These are phyloP conservation scores for Articulospora tetracladia DNA, from an alignment of 495 filamentous ascomycete species.

Conservation along the genomic window DNA sequence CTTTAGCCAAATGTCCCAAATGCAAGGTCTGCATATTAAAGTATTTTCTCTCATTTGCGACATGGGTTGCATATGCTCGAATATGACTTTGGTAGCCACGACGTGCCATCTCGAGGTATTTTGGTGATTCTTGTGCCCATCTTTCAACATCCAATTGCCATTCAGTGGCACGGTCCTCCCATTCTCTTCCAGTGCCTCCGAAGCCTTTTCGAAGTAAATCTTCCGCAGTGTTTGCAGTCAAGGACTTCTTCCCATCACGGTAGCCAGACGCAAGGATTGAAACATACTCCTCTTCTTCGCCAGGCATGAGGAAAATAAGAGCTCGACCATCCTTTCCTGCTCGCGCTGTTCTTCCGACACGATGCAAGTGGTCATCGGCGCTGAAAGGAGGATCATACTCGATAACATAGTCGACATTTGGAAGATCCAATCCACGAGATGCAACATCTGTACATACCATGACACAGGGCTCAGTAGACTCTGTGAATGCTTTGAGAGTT, in stretches of 20 bases:
- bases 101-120: constrained; percentile 66
- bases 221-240: constrained; percentile 44
- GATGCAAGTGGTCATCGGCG: constrained; percentile 85
- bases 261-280: constrained; percentile 50
- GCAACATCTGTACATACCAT: constrained; percentile 94
- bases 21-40: constrained; percentile 90
- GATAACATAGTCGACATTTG: constrained; percentile 87
- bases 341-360: constrained; percentile 91
- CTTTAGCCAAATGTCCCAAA: constrained; percentile 90
- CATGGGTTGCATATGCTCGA: constrained; percentile 91
- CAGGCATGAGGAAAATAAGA: constrained; percentile 83
- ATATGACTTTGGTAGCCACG: constrained; percentile 89
- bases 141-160: constrained; percentile 73
- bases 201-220: constrained; percentile 54
- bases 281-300: constrained; percentile 86
- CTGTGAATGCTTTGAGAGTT: constrained; percentile 74
- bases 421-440: constrained; percentile 88
- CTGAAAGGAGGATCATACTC: constrained; percentile 95
- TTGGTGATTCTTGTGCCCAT: constrained; percentile 59
- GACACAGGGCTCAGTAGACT: constrained; percentile 61
- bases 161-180: constrained; percentile 70
- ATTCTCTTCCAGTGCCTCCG: constrained; percentile 41
- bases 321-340: constrained; percentile 87
- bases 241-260: constrained; percentile 22
- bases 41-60: constrained; percentile 71